A percentile compares a stretch with the other conserved stretches of the same genome.
phyloP scores from a whole-genome alignment of 371 early-diverging fungal genomes.

The Apophysomyces ossiformis region DNA sequence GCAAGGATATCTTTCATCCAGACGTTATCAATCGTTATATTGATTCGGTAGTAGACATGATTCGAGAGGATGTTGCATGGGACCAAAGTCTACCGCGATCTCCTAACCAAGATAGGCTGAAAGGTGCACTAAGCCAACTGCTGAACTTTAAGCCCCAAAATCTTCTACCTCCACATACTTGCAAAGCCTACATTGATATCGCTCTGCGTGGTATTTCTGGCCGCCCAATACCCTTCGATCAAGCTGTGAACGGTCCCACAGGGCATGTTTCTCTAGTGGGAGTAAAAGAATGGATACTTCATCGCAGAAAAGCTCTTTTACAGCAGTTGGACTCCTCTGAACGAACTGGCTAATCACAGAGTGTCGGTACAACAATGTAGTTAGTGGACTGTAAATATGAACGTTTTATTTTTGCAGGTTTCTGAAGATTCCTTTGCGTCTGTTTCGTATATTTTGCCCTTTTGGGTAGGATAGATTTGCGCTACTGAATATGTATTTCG shows the following conservation, averaged over 20 bases:
- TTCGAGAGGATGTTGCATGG: conserved; percentile 46
- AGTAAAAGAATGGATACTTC: conserved; percentile 20
- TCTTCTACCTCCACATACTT: background rate
- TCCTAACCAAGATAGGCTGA: conserved; percentile 1
- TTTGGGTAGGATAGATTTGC: too few relatives aligned
- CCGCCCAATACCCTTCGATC: conserved; percentile 14
- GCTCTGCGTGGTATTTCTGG: background rate
- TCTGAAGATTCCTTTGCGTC: too few relatives aligned
- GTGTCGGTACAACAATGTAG: too few relatives aligned
- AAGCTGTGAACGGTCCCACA: conserved; percentile 29
- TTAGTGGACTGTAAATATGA: too few relatives aligned
- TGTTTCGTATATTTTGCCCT: too few relatives aligned
- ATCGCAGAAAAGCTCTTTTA: too few relatives aligned
- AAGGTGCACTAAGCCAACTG: background rate
- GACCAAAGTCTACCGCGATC: conserved; percentile 32
- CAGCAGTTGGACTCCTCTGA: too few relatives aligned
- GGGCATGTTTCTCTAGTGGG: conserved; percentile 17
- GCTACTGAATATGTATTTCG: too few relatives aligned
- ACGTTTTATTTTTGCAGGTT: too few relatives aligned
- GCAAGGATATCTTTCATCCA: conserved; percentile 28
- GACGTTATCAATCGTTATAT: conserved; percentile 23
- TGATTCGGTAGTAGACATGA: conserved; percentile 30
- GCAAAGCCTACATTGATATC: background rate
- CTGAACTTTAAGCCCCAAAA: background rate
- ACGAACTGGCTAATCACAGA: too few relatives aligned